Conservation (phyloP, 371 early-diverging fungal species). For the Capillidium rhysosporum region DNA sequence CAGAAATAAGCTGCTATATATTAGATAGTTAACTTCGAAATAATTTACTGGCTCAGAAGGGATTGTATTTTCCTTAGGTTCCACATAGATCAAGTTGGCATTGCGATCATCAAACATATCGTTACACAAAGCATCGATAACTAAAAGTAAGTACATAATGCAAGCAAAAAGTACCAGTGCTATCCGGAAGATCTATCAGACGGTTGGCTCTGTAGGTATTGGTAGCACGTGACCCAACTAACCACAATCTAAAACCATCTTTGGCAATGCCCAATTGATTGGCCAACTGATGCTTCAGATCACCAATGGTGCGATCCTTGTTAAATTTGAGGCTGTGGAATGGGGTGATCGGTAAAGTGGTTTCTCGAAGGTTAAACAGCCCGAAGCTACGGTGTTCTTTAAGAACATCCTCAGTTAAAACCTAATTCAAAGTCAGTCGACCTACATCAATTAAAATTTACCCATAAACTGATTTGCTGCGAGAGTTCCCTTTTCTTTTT, state of each 20-base stretch:
- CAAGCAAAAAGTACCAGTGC: constrained; percentile 18
- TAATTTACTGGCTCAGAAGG: not conserved
- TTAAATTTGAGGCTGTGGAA: constrained; percentile 23
- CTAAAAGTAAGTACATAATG: not conserved
- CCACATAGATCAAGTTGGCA: not conserved
- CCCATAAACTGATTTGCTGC: constrained; percentile 10
- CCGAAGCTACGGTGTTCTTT: constrained; percentile 59
- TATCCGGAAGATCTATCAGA: constrained; percentile 22
- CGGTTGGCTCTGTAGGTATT: constrained; percentile 63
- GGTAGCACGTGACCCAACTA: constrained; percentile 57
- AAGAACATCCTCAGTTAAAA: constrained; percentile 42
- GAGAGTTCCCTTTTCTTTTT: constrained; percentile 31
- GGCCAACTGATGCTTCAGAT: constrained; percentile 28
- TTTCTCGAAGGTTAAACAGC: constrained; percentile 25
- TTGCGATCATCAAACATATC: not conserved
- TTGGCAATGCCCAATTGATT: constrained; percentile 22
- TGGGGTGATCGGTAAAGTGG: constrained; percentile 11
- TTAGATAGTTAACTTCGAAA: not conserved
- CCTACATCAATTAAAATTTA: not conserved
- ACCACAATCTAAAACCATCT: constrained; percentile 64
- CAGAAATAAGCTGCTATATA: constrained; percentile 12
- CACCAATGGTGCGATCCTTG: constrained; percentile 30
- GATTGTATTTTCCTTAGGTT: not conserved
- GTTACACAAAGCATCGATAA: not conserved
- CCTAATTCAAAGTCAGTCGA: constrained; percentile 9